Base-by-base conservation (phyloP, 2,329 filamentous ascomycete species). In the Paracoccidioides lutzii region DNA sequence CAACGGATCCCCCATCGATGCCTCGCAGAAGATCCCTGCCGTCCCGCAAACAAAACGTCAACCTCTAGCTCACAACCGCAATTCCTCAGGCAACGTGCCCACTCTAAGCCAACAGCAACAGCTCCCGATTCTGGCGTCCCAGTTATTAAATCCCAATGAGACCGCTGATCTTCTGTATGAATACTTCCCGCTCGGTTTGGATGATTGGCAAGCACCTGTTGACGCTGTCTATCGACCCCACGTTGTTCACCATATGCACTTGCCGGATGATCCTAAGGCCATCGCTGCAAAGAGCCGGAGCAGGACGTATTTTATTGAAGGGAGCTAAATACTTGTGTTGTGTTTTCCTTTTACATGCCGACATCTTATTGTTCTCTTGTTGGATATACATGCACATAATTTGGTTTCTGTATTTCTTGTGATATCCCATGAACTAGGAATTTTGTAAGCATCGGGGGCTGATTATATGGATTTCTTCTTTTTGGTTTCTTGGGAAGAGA, bases 211-310 rank as follows among this genome's bases (percentile, higher is more conserved):
- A 81, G 87, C 87, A 2, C 89, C 88, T 0, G 88, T 94, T 3
- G 89, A 95, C 69, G 89, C 89, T 4, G 85, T 95, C 14, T 95
- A 95, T 68, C 78, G 89, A 51, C 91, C 90, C 5, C 90, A 96
- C 68, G 88, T 95, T 14, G 90, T 96, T 3, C 91, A 97, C 71
- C 90, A 96, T 67, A 91, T 87, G 14, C 79, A 68, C 49, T 76
- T 86, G 50, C 83, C 84, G 8, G 78, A 81, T 4, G 84, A 88
- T 62, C 77, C 85, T 63, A 87, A 87, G 65, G 83, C 84, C 2
- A 81, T 85, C 59, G 81, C 84, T 62, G 74, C 81, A 2, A 76
- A 79, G 62, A 84, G 76, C 64, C 84, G 82, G 65, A 79, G 81
- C 44, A 88, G 88, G 68, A 77, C 84, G 56, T 88, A 88, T 64